A percentile compares a stretch with the other conserved stretches of the same genome.
Conservation (phyloP, 1,139 yeast genomes). For the Wickerhamomyces sp. region DNA sequence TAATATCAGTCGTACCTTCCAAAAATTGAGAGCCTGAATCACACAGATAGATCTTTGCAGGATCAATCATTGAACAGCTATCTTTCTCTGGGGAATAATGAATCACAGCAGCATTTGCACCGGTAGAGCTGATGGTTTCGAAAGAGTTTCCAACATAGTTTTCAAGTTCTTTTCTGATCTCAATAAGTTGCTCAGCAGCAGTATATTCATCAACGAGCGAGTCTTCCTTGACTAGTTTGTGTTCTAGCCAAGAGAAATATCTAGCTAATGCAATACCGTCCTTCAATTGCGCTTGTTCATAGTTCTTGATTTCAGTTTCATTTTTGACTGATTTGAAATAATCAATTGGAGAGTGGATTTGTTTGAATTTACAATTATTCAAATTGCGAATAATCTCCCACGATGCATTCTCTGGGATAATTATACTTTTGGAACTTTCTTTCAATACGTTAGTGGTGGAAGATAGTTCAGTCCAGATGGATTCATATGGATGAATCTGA, state of each 20-base stretch:
- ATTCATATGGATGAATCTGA: slow-evolving; percentile 45
- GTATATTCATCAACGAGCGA: slow-evolving; percentile 69
- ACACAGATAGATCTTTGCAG: slow-evolving; percentile 71
- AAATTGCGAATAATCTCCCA: slow-evolving; percentile 73
- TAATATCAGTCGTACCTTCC: slow-evolving; percentile 96
- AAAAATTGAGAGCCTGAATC: slow-evolving; percentile 94
- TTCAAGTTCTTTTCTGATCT: slow-evolving; percentile 56
- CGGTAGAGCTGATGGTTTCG: slow-evolving; percentile 89
- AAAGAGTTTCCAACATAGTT: slow-evolving; percentile 82
- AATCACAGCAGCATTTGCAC: slow-evolving; percentile 88
- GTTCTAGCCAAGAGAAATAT: slow-evolving; percentile 85
- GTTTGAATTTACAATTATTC: slow-evolving; percentile 38
- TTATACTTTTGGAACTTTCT: slow-evolving; percentile 35
- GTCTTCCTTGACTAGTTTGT: slow-evolving; percentile 48
- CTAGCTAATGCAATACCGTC: slow-evolving; percentile 82
- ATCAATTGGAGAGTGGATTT: slow-evolving; percentile 58
- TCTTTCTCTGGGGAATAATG: slow-evolving; percentile 78
- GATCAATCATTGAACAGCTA: slow-evolving; percentile 63
- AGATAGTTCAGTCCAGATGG: slow-evolving; percentile 50
- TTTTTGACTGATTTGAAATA: slow-evolving; percentile 78
- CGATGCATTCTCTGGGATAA: slow-evolving; percentile 63
- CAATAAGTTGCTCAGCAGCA: slow-evolving; percentile 66
- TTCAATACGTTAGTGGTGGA: slow-evolving; percentile 39
- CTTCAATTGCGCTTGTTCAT: slow-evolving; percentile 70
- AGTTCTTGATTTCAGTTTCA: slow-evolving; percentile 66